Conservation (phyloP, 192 early-diverging fungal species). For the Chytriomyces hyalinus region DNA sequence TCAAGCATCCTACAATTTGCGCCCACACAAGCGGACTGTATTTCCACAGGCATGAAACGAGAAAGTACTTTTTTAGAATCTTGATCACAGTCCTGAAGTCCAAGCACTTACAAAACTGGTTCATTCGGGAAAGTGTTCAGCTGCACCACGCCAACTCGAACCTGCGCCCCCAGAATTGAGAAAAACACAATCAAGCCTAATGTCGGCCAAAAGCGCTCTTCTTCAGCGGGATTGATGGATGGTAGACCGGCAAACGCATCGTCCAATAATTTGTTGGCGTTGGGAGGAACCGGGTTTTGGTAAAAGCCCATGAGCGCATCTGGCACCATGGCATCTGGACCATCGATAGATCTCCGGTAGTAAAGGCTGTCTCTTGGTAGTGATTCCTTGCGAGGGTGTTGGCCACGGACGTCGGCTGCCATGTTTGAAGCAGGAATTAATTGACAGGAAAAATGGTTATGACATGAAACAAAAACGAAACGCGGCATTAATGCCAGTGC, state of each 20-base stretch:
- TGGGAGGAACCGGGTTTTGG: too few species aligned
- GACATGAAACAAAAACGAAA: too few species aligned
- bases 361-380: not conserved
- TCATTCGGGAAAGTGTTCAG: slow-evolving; percentile 12
- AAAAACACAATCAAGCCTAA: not conserved
- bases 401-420: not conserved
- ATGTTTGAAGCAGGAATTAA: too few species aligned
- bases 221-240: not conserved
- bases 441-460: too few species aligned
- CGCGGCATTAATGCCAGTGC: too few species aligned
- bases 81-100: too few species aligned
- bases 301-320: not conserved
- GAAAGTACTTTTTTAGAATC: not conserved
- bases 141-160: slow-evolving; percentile 10
- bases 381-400: not conserved
- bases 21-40: slow-evolving; percentile 10
- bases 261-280: too few species aligned
- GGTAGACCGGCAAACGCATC: too few species aligned
- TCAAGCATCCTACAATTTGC: slow-evolving; percentile 28
- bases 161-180: slow-evolving; percentile 1
- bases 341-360: not conserved
- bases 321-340: not conserved
- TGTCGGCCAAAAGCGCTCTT: slow-evolving; percentile 11
- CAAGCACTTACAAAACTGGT: slow-evolving; percentile 21
- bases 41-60: not conserved